Conservation (phyloP, 2,329 filamentous ascomycete genomes). For the Alternaria hordeiaustralica region DNA sequence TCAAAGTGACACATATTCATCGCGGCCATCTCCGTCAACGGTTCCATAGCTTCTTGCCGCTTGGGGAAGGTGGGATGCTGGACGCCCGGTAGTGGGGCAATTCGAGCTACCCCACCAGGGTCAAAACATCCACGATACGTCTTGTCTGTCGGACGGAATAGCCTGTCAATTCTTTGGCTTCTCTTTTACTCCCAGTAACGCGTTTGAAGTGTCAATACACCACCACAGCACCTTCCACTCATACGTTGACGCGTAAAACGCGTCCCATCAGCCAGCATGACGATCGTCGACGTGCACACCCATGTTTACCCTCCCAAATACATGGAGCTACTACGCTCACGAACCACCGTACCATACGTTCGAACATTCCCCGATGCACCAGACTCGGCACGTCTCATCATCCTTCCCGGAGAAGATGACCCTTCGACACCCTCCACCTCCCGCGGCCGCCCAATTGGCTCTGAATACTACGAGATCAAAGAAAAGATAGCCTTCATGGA, state of each 20-base stretch:
- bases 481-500: conserved; percentile 90
- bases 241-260: background rate
- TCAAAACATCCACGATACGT: conserved; percentile 17
- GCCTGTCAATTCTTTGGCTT: background rate
- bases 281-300: conserved; percentile 66
- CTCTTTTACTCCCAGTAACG: background rate
- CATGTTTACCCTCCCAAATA: conserved; percentile 69
- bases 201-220: background rate
- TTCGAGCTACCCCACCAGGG: conserved; percentile 29
- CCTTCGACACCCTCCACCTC: conserved; percentile 58
- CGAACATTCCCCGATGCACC: conserved; percentile 65
- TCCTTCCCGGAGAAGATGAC: conserved; percentile 65
- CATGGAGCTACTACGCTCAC: conserved; percentile 62
- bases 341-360: conserved; percentile 72
- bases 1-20: conserved; percentile 1
- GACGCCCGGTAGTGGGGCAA: conserved; percentile 31
- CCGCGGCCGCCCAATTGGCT: conserved; percentile 81
- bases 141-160: background rate
- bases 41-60: conserved; percentile 23
- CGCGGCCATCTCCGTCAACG: conserved; percentile 24
- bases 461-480: conserved; percentile 79
- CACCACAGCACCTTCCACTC: background rate
- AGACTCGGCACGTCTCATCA: conserved; percentile 68
- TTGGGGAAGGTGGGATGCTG: conserved; percentile 43
- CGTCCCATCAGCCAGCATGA: conserved; percentile 33